Conservation (phyloP, 441 rosid genomes). For the Jatropha podagrica region DNA sequence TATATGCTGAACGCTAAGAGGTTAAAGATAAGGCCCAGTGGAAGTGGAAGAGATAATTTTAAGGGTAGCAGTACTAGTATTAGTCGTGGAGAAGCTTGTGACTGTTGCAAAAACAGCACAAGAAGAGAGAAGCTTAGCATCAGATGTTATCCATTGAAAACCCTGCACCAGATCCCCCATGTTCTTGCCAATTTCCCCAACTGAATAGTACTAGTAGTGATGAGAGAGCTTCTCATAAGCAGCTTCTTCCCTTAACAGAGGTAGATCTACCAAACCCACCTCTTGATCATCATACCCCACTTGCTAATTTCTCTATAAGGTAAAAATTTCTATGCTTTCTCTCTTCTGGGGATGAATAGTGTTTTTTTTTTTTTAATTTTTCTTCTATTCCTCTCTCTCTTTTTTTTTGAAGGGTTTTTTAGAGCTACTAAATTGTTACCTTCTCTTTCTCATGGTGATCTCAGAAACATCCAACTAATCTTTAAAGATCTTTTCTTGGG, state of each 20-base stretch:
- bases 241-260: conserved; percentile 29
- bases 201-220: conserved; percentile 38
- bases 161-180: conserved; percentile 76
- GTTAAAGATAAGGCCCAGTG: conserved; percentile 46
- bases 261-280: conserved; percentile 56
- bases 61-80: not conserved
- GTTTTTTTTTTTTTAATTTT: not conserved
- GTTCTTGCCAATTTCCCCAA: conserved; percentile 47
- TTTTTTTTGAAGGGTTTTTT: conserved; percentile 24
- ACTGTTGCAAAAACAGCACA: conserved; percentile 67
- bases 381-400: not conserved
- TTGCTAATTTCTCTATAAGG: conserved; percentile 89
- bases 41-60: conserved; percentile 27
- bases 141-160: conserved; percentile 94
- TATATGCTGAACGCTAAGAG: conserved; percentile 77
- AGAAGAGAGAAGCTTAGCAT: conserved; percentile 65
- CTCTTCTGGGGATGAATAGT: conserved; percentile 24
- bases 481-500: conserved; percentile 28
- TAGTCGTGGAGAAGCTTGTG: conserved; percentile 48
- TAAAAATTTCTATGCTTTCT: conserved; percentile 26
- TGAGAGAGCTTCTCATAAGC: conserved; percentile 49
- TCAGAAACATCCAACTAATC: conserved; percentile 17
- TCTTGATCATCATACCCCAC: conserved; percentile 38
- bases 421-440: conserved; percentile 18
- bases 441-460: conserved; percentile 18